Conservation (phyloP, 1,284 basidiomycete genomes). For the Austroboletus novae-zelandiae region DNA sequence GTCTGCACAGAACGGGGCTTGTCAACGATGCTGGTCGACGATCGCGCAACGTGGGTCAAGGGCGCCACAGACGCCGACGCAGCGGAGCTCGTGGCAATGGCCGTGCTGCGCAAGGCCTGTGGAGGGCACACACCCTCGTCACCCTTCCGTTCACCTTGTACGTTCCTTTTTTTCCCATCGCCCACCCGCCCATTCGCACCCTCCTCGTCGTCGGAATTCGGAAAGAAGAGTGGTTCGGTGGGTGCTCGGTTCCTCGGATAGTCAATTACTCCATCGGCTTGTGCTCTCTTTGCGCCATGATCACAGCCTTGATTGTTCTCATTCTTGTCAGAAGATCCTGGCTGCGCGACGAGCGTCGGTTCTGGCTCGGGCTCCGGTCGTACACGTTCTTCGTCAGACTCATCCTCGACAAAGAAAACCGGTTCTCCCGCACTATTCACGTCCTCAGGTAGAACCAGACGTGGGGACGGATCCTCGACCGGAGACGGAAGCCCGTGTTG, state of each 20-base stretch:
- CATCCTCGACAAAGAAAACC: conserved; percentile 2
- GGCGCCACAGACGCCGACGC: conserved; percentile 2
- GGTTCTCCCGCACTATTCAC: background rate
- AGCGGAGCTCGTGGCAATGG: background rate
- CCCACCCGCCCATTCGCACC: background rate
- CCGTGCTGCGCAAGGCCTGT: background rate
- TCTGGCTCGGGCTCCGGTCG: conserved; percentile 18
- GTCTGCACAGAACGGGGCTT: conserved; percentile 40
- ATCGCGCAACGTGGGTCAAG: background rate
- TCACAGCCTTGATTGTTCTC: background rate
- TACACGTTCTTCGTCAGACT: background rate
- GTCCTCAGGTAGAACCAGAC: background rate
- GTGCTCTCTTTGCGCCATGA: background rate
- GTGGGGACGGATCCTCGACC: background rate
- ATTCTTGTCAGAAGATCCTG: conserved; percentile 5
- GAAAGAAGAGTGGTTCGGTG: conserved; percentile 28
- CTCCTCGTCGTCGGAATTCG: conserved; percentile 20
- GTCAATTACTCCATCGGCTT: background rate
- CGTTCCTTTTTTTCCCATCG: background rate
- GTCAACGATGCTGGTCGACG: background rate
- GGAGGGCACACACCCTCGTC: background rate
- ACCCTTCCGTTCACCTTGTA: background rate
- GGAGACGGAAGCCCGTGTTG: background rate
- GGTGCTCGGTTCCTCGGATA: conserved; percentile 11
- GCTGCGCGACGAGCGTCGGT: conserved; percentile 25